These are phyloP conservation scores for Penicillium sp. DNA, from an alignment of 2,329 filamentous ascomycete species.

Conservation along the genomic window DNA sequence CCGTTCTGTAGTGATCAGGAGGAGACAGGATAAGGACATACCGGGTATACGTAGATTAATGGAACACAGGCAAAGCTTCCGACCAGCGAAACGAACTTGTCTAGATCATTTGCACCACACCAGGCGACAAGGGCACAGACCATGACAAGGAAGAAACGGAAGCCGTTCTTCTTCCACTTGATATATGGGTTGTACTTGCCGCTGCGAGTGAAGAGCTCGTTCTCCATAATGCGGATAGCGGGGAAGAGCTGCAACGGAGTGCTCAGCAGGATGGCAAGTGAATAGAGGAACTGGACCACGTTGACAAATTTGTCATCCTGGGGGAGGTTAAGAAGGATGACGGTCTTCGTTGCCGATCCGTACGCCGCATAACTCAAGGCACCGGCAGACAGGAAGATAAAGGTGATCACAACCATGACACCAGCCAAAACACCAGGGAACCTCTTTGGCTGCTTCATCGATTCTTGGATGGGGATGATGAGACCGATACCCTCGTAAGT, in stretches of 20 bases:
- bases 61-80: constrained; percentile 98
- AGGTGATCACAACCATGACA: constrained; percentile 93
- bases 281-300: constrained; percentile 92
- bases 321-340: constrained; percentile 91
- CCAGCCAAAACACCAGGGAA: constrained; percentile 84
- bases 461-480: constrained; percentile 96
- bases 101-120: constrained; percentile 86
- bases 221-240: constrained; percentile 93
- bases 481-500: constrained; percentile 97
- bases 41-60: constrained; percentile 94
- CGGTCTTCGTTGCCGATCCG: constrained; percentile 91
- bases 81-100: constrained; percentile 95
- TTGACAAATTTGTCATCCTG: constrained; percentile 96
- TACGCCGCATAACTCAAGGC: constrained; percentile 95
- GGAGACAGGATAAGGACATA: constrained; percentile 52
- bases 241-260: constrained; percentile 97
- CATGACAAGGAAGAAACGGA: constrained; percentile 88
- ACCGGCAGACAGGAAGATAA: constrained; percentile 86
- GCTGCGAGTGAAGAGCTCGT: constrained; percentile 86
- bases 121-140: constrained; percentile 85
- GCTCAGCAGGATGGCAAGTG: constrained; percentile 91
- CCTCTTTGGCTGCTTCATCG: constrained; percentile 86
- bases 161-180: constrained; percentile 99
- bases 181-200: constrained; percentile 98
- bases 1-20: neutral